Conservation (phyloP, 139 green algal species). For the Picochlorum sp. region DNA sequence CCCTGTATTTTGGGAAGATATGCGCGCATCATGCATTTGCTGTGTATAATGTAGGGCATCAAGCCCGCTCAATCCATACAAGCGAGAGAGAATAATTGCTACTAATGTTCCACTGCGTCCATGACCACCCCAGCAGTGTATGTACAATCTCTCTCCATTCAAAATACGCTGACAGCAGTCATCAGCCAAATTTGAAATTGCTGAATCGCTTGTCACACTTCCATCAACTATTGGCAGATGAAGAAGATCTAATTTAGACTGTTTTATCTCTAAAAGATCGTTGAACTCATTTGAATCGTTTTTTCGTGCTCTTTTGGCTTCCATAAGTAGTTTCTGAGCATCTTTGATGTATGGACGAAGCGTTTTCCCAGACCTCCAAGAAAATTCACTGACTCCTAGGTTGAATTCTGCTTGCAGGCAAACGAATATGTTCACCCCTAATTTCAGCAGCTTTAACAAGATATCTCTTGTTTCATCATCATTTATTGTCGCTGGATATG, state of each 20-base stretch:
- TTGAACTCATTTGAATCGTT: neutral
- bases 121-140: conserved; percentile 70
- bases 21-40: conserved; percentile 59
- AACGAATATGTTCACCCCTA: conserved; percentile 71
- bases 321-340: conserved; percentile 55
- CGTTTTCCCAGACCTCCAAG: conserved; percentile 47
- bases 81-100: conserved; percentile 50
- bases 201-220: conserved; percentile 51
- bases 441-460: conserved; percentile 54
- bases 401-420: conserved; percentile 74
- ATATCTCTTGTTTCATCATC: conserved; percentile 61
- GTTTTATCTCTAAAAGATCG: conserved; percentile 9
- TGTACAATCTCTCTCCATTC: conserved; percentile 52
- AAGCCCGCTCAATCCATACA: conserved; percentile 54
- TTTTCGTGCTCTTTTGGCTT: conserved; percentile 31
- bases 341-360: conserved; percentile 76
- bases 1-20: conserved; percentile 58
- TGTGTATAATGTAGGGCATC: conserved; percentile 56
- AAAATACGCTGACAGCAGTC: conserved; percentile 64
- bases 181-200: conserved; percentile 47
- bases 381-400: conserved; percentile 49
- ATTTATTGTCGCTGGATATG: conserved; percentile 46
- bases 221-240: conserved; percentile 71
- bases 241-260: conserved; percentile 68
- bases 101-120: conserved; percentile 40